Conservation (phyloP, 208 protist species). For the Leptomonas pyrrhocoris region DNA sequence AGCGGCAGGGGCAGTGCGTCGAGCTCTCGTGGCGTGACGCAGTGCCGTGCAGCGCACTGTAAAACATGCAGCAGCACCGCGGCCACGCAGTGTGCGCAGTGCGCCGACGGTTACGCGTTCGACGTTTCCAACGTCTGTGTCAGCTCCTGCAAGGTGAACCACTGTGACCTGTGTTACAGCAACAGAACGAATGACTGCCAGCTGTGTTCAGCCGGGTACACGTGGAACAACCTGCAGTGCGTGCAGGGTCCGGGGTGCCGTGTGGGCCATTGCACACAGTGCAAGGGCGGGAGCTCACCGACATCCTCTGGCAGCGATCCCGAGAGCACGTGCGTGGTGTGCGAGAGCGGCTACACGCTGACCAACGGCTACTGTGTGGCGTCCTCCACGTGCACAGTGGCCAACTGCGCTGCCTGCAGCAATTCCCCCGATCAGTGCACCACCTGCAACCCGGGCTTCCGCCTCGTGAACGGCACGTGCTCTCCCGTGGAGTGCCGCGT, state of each 20-base stretch:
- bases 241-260: neutral
- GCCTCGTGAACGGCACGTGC: slow-evolving; percentile 22
- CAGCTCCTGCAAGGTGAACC: neutral
- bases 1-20: too few relatives aligned
- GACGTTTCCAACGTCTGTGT: neutral
- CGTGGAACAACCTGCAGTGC: neutral
- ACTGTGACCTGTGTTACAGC: slow-evolving; percentile 13
- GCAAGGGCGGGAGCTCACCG: neutral
- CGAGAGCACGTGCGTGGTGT: neutral
- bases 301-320: neutral
- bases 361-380: neutral
- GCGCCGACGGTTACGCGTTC: neutral
- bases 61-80: neutral
- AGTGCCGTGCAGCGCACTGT: slow-evolving; percentile 16
- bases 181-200: slow-evolving; percentile 3
- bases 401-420: slow-evolving; percentile 21
- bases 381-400: neutral
- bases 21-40: neutral
- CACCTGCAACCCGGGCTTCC: slow-evolving; percentile 8
- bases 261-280: slow-evolving; percentile 10
- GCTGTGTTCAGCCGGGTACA: slow-evolving; percentile 1
- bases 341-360: neutral
- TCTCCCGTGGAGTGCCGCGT: neutral
- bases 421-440: neutral
- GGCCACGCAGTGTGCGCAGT: neutral